Evolutionary conservation across 1,139 yeast genomes (phyloP), one percentile per base, ranked within the genome.

Genomic region (Saccharomyces uvarum): DNA sequence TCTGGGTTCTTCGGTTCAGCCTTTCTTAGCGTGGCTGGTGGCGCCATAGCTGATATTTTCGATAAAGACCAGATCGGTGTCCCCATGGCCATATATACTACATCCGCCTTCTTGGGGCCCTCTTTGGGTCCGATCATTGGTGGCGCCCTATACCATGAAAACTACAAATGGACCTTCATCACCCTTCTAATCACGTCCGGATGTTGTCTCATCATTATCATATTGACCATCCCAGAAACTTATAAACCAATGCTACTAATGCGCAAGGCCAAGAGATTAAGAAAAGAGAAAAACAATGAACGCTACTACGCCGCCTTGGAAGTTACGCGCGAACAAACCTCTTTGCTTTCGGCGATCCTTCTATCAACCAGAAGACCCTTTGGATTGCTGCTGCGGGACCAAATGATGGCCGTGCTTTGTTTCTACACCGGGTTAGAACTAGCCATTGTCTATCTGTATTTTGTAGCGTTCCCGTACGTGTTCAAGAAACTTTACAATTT

Each of bases 101-200:
- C 85, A 55, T 79, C 88, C 24, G 90, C 93, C 1, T 85, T 86
- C 64, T 71, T 84, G 11, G 95, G 93, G 1, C 95, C 95, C 0
- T 80, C 85, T 1, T 63, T 85, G 16, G 90, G 93, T 0, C 91
- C 90, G 5, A 67, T 86, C 7, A 78, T 84, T 6, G 81, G 83
- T 58, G 89, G 89, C 0, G 80, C 85, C 54, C 77, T 87, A 55
- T 77, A 79, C 54, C 77, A 76, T 4, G 71, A 75, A 55, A 73
- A 78, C 54, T 86, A 69, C 75, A 79, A 77, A 74, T 80, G 79
- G 91, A 80, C 72, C 6, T 82, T 69, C 51, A 80, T 86, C 75
- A 82, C 83, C 13, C 76, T 84, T 61, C 72, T 85, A 72, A 87
- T 88, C 2, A 82, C 84, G 68, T 81, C 86, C 7, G 86, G 81